Evolutionary conservation across 192 early-diverging fungal genomes (phyloP).

Genomic region (Umbelopsis ramanniana): DNA sequence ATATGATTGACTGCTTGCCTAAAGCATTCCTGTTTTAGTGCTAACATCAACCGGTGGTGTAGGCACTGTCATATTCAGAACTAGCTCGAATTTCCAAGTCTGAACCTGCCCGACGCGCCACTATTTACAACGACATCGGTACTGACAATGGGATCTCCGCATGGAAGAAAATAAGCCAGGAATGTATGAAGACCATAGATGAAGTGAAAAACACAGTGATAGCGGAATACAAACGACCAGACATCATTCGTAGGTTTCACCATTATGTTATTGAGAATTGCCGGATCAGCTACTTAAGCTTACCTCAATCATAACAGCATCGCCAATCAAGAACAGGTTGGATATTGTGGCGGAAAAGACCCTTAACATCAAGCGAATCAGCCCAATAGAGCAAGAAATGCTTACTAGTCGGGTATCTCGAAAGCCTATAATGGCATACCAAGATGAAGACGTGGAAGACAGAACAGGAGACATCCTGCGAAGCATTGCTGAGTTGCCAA

Average conservation of each 20-base stretch:
- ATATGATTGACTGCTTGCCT: too few relatives aligned
- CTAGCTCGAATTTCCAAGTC: conserved; percentile 14
- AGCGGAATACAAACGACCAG: conserved; percentile 24
- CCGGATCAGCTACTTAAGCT: too few relatives aligned
- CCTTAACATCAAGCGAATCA: neutral
- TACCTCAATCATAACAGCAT: neutral
- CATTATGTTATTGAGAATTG: too few relatives aligned
- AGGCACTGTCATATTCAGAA: conserved; percentile 25
- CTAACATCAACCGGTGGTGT: neutral
- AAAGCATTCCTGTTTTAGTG: too few relatives aligned
- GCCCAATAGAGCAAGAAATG: conserved; percentile 13
- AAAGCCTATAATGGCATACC: neutral
- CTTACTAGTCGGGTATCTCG: neutral
- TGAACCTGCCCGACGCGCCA: conserved; percentile 2
- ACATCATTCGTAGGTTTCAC: neutral
- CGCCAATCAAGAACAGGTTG: neutral
- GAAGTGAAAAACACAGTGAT: conserved; percentile 21
- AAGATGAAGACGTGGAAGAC: conserved; percentile 11
- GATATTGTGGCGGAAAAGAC: neutral
- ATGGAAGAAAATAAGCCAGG: conserved; percentile 21
- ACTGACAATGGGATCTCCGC: neutral
- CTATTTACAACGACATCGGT: conserved; percentile 7
- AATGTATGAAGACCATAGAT: conserved; percentile 17
- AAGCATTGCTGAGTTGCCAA: conserved; percentile 10
- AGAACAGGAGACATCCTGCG: conserved; percentile 5